Evolutionary conservation across 257 asterid species (phyloP), one percentile per base, ranked within the genome.

Genomic region (Capsicum rhomboideum): DNA sequence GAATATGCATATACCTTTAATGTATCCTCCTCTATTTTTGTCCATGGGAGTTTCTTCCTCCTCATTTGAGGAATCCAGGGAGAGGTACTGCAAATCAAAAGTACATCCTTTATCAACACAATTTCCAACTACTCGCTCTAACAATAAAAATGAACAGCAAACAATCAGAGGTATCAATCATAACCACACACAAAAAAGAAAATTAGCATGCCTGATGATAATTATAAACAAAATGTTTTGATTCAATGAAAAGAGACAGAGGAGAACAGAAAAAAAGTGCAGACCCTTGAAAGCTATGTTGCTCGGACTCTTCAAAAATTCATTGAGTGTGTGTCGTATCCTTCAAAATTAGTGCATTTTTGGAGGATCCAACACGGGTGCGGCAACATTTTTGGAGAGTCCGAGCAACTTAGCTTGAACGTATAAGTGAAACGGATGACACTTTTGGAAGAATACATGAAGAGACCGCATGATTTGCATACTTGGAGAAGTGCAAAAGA

Each of bases 11-110:
- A 21, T 86, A 94, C 98, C 98, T 89, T 86, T 55, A 94, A 71
- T 83, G 46, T 87, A 28, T 93, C 90, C 88, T 90, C 97, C 87
- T 94, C 97, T 85, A 7, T 86, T 53, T 77, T 86, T 29, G 95
- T 92, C 97, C 98, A 93, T 8, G 81, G 90, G 74, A 82, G n/a
- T 82, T 78, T 85, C 85, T 79, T 88, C 87, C 92, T 87, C 85
- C 90, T 92, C 85, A 23, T 7, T 53, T 50, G 88, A 85, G 88
- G 88, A 85, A 75, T 54, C 79, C 87, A 87, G 21, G 88, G 90
- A 61, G 40, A 55, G 37, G 85, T 44, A 80, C 98, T 93, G 96
- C 91, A 89, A 42, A 37, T 59, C 14, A 50, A 81, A 61, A 61
- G 58, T 14, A 80, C 37, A 81, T 34, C 71, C 6, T n/a, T 13